These are phyloP conservation scores for Fusarium hostae DNA, from an alignment of 2,329 filamentous ascomycete genomes.

Conservation along the genomic window DNA sequence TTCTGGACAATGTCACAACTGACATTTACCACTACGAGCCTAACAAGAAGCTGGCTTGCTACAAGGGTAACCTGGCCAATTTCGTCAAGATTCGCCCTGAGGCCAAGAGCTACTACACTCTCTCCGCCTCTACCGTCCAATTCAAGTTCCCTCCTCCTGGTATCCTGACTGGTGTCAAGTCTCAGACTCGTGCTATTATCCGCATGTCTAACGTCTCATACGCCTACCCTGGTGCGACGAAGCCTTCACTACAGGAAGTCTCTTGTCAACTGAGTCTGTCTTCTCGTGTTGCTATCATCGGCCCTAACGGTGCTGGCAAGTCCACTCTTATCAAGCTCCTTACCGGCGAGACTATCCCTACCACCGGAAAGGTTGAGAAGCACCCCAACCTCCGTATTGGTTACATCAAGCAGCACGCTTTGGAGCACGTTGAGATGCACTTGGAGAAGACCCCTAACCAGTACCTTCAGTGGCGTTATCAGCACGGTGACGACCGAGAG, in stretches of 20 bases:
- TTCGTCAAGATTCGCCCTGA: conserved; percentile 94
- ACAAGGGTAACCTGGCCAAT: conserved; percentile 82
- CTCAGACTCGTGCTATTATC: conserved; percentile 90
- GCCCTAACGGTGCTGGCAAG: conserved; percentile 97
- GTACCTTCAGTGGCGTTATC: conserved; percentile 98
- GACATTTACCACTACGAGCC: conserved; percentile 99
- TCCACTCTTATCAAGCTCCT: conserved; percentile 98
- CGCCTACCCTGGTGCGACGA: conserved; percentile 89
- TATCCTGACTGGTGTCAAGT: conserved; percentile 95
- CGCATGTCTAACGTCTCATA: conserved; percentile 93
- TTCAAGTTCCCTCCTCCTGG: conserved; percentile 99
- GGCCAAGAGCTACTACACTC: conserved; percentile 97
- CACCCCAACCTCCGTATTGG: conserved; percentile 98
- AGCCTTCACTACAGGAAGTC: conserved; percentile 88
- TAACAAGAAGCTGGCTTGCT: conserved; percentile 90
- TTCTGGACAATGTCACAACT: conserved; percentile 96
- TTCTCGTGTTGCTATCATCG: conserved; percentile 94
- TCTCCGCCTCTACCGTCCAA: conserved; percentile 86
- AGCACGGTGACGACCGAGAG: conserved; percentile 95
- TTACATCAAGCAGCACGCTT: conserved; percentile 99
- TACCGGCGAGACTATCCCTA: conserved; percentile 90
- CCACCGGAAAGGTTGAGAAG: conserved; percentile 90
- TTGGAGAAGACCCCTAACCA: conserved; percentile 99
- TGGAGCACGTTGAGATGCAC: conserved; percentile 99
- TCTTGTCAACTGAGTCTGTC: conserved; percentile 90